Evolutionary conservation across 2,329 filamentous ascomycete genomes (phyloP), one percentile per base, ranked within the genome.

Genomic region (Juglanconis juglandina): DNA sequence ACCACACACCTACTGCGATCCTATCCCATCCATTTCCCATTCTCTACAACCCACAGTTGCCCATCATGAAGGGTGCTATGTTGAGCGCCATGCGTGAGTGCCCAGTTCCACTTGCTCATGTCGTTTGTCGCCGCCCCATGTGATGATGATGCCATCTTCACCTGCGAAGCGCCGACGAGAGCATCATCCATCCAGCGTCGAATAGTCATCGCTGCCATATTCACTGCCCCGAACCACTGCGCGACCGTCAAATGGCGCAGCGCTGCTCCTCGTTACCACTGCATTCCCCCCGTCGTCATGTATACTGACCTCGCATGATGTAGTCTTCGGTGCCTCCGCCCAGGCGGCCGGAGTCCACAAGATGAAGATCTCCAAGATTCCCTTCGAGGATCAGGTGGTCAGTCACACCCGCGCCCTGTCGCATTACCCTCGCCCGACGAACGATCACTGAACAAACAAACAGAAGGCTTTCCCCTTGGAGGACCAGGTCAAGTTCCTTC

Each of bases 281-380:
- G 5, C 42, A 17, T 48, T 39, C 32, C 42, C 91, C 79, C 88
- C 71, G 83, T 88, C 81, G 86, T 96, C 82, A 83, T 93, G 72
- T 24, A 41, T 24, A 33, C 61, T 63, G 44, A 63, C 47, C 14
- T 51, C 44, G 30, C 34, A 58, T 61, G 50, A 58, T 55, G 46
- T 48, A 63, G 61, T 63, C 37, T 10, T 63, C 41, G 61, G 61
- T 58, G 90, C 90, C 81, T 87, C 89, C 74, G 90, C 90, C 74
- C 85, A 90, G 73, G 61, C 61, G 54, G 94, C 92, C 69, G 92
- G 87, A 71, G 83, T 96, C 67, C 92, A 98, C 87, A 96, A 92
- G 84, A 89, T 97, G 85, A 95, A 96, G 85, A 88, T 99, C 72
- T 90, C 97, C 85, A 99, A 99, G 89, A 81, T 98, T 64, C 89